Base-by-base conservation (phyloP, 1,284 basidiomycete genomes). In the Agaricales sp. region DNA sequence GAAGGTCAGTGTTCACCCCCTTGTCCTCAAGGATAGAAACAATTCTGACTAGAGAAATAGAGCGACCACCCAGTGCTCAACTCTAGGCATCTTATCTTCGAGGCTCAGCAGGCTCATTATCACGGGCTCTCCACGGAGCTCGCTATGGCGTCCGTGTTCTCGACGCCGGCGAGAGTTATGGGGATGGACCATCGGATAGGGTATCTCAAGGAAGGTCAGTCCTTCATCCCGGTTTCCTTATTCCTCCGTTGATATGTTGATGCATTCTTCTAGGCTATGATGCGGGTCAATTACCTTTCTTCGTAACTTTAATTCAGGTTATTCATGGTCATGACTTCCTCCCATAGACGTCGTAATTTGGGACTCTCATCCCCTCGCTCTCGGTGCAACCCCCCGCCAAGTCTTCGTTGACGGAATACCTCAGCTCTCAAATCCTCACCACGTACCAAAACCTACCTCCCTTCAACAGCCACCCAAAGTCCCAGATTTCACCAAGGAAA, bases 81-180 rank as follows among this genome's bases (percentile, higher is more conserved):
- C 57, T 87, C 86, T 11, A 75, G 92, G 4, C 82, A 83, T 59
- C 70, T 97, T 11, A 63, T 92, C 2, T 87, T 82, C 58, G 92
- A 97, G 64, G 92, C 92, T 0, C 88, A 91, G 50, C 88, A 92
- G 62, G 90, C 87, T 0, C 80, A 89, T 59, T 88, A 84, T 60
- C 93, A 82, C 54, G 81, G 82, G 8, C 69, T 87, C 12, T 69
- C 79, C 1, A 68, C 69, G 20, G 74, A 84, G 55, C 62, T 82
- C 13, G 85, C 86, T 0, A 66, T 92, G 35, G 71, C 80, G 2
- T 71, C 87, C 2, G 84, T 95, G 12, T 95, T 82, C 39, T 16
- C 39, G 39, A 76, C 72, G 16, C 74, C 85, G 1, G 83, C 85
- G 1, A 67, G 71, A 23, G 65, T 75, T 6, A 67, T 84, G 48